Conservation (phyloP, 306 rosid species). For the Crotalaria pallida region DNA sequence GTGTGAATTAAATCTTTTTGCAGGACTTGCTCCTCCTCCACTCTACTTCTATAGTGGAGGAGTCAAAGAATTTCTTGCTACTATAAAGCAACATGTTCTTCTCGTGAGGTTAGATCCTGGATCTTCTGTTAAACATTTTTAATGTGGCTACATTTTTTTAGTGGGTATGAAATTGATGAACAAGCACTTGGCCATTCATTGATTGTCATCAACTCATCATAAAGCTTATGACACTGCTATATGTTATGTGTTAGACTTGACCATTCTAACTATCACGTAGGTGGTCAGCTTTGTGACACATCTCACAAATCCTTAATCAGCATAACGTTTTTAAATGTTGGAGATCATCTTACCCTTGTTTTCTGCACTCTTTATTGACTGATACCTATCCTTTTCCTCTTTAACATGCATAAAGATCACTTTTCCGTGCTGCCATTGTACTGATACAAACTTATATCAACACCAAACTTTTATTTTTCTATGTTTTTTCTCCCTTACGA, state of each 20-base stretch:
- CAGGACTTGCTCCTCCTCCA: slow-evolving; percentile 97
- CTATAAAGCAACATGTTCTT: slow-evolving; percentile 85
- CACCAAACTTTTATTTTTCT: neutral
- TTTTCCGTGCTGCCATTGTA: neutral
- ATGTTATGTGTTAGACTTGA: neutral
- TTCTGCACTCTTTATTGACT: neutral
- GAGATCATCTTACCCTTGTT: slow-evolving; percentile 1
- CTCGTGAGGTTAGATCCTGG: slow-evolving; percentile 69
- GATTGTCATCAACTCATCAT: neutral
- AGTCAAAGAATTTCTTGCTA: slow-evolving; percentile 93
- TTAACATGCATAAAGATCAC: neutral
- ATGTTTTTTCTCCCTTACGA: neutral
- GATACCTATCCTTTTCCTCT: neutral
- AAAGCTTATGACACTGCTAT: neutral
- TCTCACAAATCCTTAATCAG: neutral
- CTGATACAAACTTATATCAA: neutral
- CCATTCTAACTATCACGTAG: neutral
- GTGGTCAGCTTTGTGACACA: neutral
- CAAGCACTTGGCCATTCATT: neutral
- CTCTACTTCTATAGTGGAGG: slow-evolving; percentile 97
- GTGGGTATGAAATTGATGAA: neutral
- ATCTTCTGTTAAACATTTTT: neutral
- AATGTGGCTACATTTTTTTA: neutral
- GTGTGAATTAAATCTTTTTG: slow-evolving; percentile 17
- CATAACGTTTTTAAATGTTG: neutral